Evolutionary conservation across 2,329 filamentous ascomycete species (phyloP).

Genomic region (Beauveria varroae): DNA sequence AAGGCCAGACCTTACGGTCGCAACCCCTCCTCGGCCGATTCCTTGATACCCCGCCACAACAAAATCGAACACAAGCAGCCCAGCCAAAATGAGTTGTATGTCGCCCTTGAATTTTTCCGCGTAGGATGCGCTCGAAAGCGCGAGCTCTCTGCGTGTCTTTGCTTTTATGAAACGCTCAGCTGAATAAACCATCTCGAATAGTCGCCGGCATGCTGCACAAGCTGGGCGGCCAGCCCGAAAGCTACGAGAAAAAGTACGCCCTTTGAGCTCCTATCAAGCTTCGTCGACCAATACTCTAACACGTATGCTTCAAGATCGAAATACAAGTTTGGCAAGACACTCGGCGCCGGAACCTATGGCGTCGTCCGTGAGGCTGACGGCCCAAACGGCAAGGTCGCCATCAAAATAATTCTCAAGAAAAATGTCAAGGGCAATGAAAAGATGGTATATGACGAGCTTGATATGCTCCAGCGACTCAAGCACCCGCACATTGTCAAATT

Average conservation of each 20-base stretch:
- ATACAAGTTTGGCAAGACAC: constrained; percentile 86
- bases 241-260: constrained; percentile 91
- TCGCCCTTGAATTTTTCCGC: background rate
- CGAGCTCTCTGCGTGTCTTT: background rate
- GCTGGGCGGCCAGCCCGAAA: constrained; percentile 92
- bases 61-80: background rate
- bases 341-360: constrained; percentile 95
- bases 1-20: background rate
- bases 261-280: background rate
- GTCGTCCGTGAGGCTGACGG: constrained; percentile 94
- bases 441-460: constrained; percentile 97
- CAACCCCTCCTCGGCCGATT: constrained; percentile 1
- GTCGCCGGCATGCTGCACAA: constrained; percentile 89
- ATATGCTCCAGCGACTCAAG: constrained; percentile 83
- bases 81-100: constrained; percentile 9
- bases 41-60: constrained; percentile 8
- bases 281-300: background rate
- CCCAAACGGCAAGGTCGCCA: constrained; percentile 74
- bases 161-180: background rate
- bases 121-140: background rate
- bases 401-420: constrained; percentile 99
- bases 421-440: constrained; percentile 97
- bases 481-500: constrained; percentile 97
- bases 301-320: constrained; percentile 50
- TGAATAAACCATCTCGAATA: constrained; percentile 27